Evolutionary conservation across 129 eudicot species (phyloP).

Genomic region (carrot (Daucus carota)): DH1_v3.0 NC_030387.2:874001-874500

Average conservation of each 20-base stretch:
- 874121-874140: slow-evolving; percentile 95
- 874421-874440: slow-evolving; percentile 95
- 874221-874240: not conserved
- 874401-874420: not conserved
- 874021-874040: slow-evolving; percentile 86
- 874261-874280: not conserved
- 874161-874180: slow-evolving; percentile 51
- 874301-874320: too few relatives aligned
- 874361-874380: too few relatives aligned
- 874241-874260: not conserved
- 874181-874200: not conserved
- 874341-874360: too few relatives aligned
- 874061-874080: slow-evolving; percentile 99
- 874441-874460: slow-evolving; percentile 79
- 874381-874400: not conserved
- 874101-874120: slow-evolving; percentile 91
- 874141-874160: slow-evolving; percentile 70
- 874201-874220: not conserved
- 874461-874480: slow-evolving; percentile 95
- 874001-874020: slow-evolving; percentile 72
- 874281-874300: not conserved
- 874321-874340: too few relatives aligned
- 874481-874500: slow-evolving; percentile 83
- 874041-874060: slow-evolving; percentile 91
- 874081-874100: slow-evolving; percentile 82